A percentile compares a stretch with the other conserved stretches of the same genome.
Evolutionary conservation across 2,329 filamentous ascomycete genomes (phyloP).

Genomic region (Colletotrichum siamense): DNA sequence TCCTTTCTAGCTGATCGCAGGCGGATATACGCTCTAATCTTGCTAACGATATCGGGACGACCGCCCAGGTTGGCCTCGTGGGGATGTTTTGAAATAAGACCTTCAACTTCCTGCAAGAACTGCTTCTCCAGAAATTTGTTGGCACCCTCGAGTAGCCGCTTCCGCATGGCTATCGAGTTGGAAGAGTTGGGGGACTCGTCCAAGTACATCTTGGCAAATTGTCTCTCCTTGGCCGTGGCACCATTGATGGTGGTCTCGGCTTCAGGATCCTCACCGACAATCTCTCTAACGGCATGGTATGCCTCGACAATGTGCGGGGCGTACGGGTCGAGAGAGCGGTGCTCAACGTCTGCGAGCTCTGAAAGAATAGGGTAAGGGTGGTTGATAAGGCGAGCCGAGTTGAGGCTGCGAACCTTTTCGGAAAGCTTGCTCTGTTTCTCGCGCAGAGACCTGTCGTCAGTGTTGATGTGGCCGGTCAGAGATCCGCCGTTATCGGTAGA

Average conservation of each 20-base stretch:
- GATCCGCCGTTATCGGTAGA: conserved; percentile 53
- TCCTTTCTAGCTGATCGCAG: conserved; percentile 82
- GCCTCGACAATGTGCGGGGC: conserved; percentile 80
- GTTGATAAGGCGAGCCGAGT: conserved; percentile 71
- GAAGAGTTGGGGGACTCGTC: conserved; percentile 73
- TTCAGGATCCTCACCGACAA: conserved; percentile 74
- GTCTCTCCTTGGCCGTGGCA: conserved; percentile 74
- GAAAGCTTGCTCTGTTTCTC: conserved; percentile 87
- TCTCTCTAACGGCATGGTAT: conserved; percentile 80
- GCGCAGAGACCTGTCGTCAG: conserved; percentile 77
- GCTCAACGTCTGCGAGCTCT: conserved; percentile 78
- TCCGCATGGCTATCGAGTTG: conserved; percentile 71
- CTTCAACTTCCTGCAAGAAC: conserved; percentile 81
- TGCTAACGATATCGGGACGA: conserved; percentile 85
- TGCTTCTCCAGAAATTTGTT: conserved; percentile 80
- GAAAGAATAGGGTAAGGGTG: conserved; percentile 75
- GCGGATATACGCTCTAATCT: conserved; percentile 90
- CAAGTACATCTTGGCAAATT: conserved; percentile 78
- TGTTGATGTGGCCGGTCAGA: conserved; percentile 53
- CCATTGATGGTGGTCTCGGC: conserved; percentile 63
- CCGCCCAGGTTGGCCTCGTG: conserved; percentile 90
- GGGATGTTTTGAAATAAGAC: conserved; percentile 80
- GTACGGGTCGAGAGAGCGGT: conserved; percentile 71
- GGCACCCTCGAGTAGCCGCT: conserved; percentile 80
- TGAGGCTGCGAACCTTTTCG: conserved; percentile 80